Percentiles rank a stretch among this genome's conserved stretches.
Evolutionary conservation across 306 rosid species (phyloP).

Genomic region (Acacia melanoxylon): DNA sequence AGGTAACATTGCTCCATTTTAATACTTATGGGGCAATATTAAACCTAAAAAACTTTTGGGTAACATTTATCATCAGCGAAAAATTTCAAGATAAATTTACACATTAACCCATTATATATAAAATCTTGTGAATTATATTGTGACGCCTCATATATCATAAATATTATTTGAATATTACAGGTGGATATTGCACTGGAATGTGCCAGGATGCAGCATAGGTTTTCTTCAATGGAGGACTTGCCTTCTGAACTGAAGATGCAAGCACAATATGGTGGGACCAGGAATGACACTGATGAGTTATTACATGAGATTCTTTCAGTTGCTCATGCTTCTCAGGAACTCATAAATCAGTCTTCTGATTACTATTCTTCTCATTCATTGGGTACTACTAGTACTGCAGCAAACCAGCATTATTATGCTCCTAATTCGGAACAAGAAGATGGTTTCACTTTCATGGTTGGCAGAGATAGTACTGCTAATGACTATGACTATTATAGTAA

Average conservation of each 20-base stretch:
- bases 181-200: slow-evolving; percentile 90
- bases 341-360: slow-evolving; percentile 49
- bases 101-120: background rate
- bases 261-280: slow-evolving; percentile 41
- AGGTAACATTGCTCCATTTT: too few relatives aligned
- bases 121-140: background rate
- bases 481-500: background rate
- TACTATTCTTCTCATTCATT: slow-evolving; percentile 35
- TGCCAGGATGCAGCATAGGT: slow-evolving; percentile 92
- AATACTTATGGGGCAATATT: too few relatives aligned
- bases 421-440: slow-evolving; percentile 23
- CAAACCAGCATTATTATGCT: slow-evolving; percentile 39
- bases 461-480: slow-evolving; percentile 25
- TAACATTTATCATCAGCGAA: too few relatives aligned
- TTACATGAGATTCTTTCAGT: slow-evolving; percentile 92
- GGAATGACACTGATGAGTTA: slow-evolving; percentile 62
- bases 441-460: slow-evolving; percentile 76
- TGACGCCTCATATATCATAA: background rate
- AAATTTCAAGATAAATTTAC: too few relatives aligned
- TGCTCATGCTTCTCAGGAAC: slow-evolving; percentile 81
- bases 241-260: slow-evolving; percentile 54
- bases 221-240: slow-evolving; percentile 68
- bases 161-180: slow-evolving; percentile 36
- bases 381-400: slow-evolving; percentile 29
- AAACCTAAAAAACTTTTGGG: too few relatives aligned